Evolutionary conservation across 2,329 filamentous ascomycete genomes (phyloP).

Genomic region (Pestalotiopsis sp.): DNA sequence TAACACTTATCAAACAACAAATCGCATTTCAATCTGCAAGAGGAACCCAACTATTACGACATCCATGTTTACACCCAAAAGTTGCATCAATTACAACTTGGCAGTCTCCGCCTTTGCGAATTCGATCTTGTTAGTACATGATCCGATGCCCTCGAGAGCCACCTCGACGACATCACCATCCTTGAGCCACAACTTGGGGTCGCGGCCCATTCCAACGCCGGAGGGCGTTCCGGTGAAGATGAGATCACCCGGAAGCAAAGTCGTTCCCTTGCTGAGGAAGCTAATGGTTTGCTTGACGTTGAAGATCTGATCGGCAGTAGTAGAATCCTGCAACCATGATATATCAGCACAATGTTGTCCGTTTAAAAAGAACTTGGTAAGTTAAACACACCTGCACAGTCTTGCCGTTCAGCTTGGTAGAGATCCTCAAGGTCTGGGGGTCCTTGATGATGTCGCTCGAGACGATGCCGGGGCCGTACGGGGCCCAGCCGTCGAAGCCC

Average conservation of each 20-base stretch:
- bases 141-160: conserved; percentile 64
- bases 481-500: conserved; percentile 75
- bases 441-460: conserved; percentile 53
- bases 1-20: not conserved
- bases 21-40: not conserved
- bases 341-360: not conserved
- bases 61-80: not conserved
- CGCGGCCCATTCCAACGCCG: conserved; percentile 70
- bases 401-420: conserved; percentile 60
- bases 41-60: not conserved
- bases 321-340: conserved; percentile 40
- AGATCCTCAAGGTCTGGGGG: conserved; percentile 56
- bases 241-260: conserved; percentile 62
- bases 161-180: conserved; percentile 72
- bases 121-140: conserved; percentile 53
- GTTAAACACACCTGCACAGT: conserved; percentile 53
- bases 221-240: conserved; percentile 70
- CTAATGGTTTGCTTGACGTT: conserved; percentile 58
- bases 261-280: conserved; percentile 62
- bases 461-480: conserved; percentile 72
- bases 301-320: conserved; percentile 65
- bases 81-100: conserved; percentile 28
- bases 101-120: conserved; percentile 34
- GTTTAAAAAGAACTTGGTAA: too few species aligned
- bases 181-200: conserved; percentile 66